Evolutionary conservation across 2,329 filamentous ascomycete species (phyloP), one percentile per base, ranked within the genome.

Genomic region (Rhexocercosporidium sp.): DNA sequence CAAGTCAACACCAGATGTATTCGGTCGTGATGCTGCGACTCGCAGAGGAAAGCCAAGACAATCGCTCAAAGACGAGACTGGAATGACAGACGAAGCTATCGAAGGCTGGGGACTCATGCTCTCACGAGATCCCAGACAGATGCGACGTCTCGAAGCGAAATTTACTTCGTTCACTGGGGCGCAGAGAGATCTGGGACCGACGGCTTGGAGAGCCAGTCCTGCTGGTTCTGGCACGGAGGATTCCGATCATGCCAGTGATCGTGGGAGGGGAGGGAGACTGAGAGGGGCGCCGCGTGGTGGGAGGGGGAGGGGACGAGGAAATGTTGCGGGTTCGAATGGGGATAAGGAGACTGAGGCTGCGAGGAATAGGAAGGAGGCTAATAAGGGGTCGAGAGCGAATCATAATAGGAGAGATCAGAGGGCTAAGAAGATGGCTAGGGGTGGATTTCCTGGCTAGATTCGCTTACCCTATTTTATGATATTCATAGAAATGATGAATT

Each of bases 91-190:
- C 73, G 95, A 98, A 79, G 90, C 91, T 2, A 91, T 99, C 39
- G 96, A 98, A 79, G 96, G 96, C 5, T 99, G 95, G 94, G 93
- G 87, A 0, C 82, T 97, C 59, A 97, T 98, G 92, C 80, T 97
- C 8, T 81, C 83, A 14, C 86, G 94, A 37, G 91, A 95, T 73
- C 86, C 92, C 0, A 86, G 87, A 73, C 86, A 90, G 67, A 82
- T 90, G 77, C 86, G 87, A 65, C 84, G 86, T 65, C 80, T 98
- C 51, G 92, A 97, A 78, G 85, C 85, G 60, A 90, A 88, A 75
- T 91, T 90, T 73, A 84, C 85, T 12, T 82, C 85, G 20, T 92
- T 92, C 70, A 82, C 83, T 14, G 92, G 91, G 1, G 79, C 85
- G 64, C 93, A 97, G 78, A 81, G 80, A 1, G 84, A 88, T 64